Evolutionary conservation across 768 basidiomycete species (phyloP).

Genomic region (Russula vinacea): DNA sequence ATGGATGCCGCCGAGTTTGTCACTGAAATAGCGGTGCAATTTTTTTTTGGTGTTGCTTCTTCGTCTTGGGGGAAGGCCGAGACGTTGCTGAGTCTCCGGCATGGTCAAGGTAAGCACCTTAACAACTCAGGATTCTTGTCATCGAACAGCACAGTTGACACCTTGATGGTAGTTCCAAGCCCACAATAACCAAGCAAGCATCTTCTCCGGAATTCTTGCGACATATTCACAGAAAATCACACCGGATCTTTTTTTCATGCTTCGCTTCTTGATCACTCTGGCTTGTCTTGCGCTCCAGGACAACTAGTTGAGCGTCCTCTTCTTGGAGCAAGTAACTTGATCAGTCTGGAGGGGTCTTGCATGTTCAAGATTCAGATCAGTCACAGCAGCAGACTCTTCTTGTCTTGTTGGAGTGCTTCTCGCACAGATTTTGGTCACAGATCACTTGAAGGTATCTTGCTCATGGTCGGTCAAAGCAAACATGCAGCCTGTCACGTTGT

Average conservation of each 20-base stretch:
- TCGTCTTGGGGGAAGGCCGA: slow-evolving; percentile 13
- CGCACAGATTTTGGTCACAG: slow-evolving; percentile 20
- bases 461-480: slow-evolving; percentile 23
- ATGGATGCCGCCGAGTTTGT: neutral
- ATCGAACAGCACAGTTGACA: slow-evolving; percentile 3
- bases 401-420: slow-evolving; percentile 17
- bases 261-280: slow-evolving; percentile 28
- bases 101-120: slow-evolving; percentile 6
- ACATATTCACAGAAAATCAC: slow-evolving; percentile 22
- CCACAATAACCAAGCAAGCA: slow-evolving; percentile 25
- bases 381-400: slow-evolving; percentile 19
- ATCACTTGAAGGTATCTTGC: slow-evolving; percentile 25
- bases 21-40: slow-evolving; percentile 18
- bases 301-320: slow-evolving; percentile 16
- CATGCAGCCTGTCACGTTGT: slow-evolving; percentile 26
- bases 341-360: slow-evolving; percentile 20
- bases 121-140: slow-evolving; percentile 21
- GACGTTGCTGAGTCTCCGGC: neutral
- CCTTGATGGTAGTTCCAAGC: slow-evolving; percentile 19
- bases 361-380: slow-evolving; percentile 22
- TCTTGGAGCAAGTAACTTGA: slow-evolving; percentile 15
- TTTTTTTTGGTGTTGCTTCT: slow-evolving; percentile 12
- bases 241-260: slow-evolving; percentile 3
- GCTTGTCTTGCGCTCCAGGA: slow-evolving; percentile 24
- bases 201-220: slow-evolving; percentile 15